Percentiles rank a stretch among this genome's conserved stretches.
These are phyloP conservation scores for Colletotrichum lini DNA, from an alignment of 2,329 filamentous ascomycete genomes.

Conservation along the genomic window DNA sequence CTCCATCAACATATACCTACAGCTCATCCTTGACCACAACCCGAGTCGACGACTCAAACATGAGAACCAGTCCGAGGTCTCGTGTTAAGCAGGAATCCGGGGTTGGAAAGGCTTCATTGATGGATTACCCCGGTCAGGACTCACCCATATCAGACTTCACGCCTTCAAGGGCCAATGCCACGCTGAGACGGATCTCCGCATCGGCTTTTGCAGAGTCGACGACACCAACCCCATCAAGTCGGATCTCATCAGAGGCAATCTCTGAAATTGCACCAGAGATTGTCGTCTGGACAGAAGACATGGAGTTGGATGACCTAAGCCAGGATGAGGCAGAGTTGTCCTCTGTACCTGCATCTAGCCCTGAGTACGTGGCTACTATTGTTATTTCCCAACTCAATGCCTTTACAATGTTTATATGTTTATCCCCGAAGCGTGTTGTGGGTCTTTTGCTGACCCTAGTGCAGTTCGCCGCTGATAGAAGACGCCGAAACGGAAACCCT, in stretches of 20 bases:
- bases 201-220: conserved; percentile 46
- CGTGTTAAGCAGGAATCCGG: conserved; percentile 43
- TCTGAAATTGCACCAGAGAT: conserved; percentile 59
- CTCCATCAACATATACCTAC: conserved; percentile 35
- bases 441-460: conserved; percentile 12
- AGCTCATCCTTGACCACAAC: conserved; percentile 26
- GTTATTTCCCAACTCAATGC: neutral
- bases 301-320: conserved; percentile 50
- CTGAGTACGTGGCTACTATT: conserved; percentile 35
- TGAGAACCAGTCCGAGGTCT: conserved; percentile 42
- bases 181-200: conserved; percentile 50
- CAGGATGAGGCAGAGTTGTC: conserved; percentile 40
- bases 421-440: neutral
- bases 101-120: conserved; percentile 45
- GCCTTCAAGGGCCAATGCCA: conserved; percentile 42
- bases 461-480: conserved; percentile 25
- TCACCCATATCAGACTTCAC: conserved; percentile 47
- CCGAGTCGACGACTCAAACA: conserved; percentile 35
- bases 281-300: conserved; percentile 60
- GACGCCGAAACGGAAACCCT: conserved; percentile 22
- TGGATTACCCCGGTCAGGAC: conserved; percentile 44
- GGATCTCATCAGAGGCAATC: conserved; percentile 51
- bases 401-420: neutral
- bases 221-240: conserved; percentile 44
- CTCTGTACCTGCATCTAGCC: conserved; percentile 23